Percentiles rank a stretch among this genome's conserved stretches.
These are phyloP conservation scores for Ballota nigra DNA, from an alignment of 257 asterid genomes.

Conservation along the genomic window DNA sequence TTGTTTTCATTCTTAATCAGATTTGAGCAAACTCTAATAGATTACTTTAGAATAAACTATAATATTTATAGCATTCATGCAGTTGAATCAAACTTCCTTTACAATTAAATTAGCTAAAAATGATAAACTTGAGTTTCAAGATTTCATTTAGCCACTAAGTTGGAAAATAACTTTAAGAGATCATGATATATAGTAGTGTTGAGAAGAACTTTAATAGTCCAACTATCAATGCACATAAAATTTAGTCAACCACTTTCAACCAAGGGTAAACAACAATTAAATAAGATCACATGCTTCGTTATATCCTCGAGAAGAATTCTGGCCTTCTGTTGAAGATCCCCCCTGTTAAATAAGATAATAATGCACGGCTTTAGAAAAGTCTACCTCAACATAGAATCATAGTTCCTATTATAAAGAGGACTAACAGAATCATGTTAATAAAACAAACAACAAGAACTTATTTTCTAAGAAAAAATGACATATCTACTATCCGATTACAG, in stretches of 20 bases:
- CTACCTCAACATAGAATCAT: conserved; percentile 6
- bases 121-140: background rate
- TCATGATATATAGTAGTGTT: background rate
- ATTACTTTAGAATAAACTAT: too few relatives aligned
- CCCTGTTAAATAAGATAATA: conserved; percentile 47
- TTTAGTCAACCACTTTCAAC: background rate
- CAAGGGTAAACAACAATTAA: background rate
- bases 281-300: conserved; percentile 34
- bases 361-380: background rate
- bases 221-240: background rate
- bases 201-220: background rate
- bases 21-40: too few relatives aligned
- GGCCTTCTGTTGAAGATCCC: conserved; percentile 70
- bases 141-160: background rate
- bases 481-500: background rate
- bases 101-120: too few relatives aligned
- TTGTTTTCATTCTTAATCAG: too few relatives aligned
- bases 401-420: background rate
- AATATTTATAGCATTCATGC: background rate
- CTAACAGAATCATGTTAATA: background rate
- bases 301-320: conserved; percentile 69
- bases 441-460: background rate
- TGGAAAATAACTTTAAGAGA: background rate
- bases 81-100: background rate
- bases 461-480: background rate